Evolutionary conservation across 108 stramenopile genomes (phyloP), one percentile per base, ranked within the genome.

Genomic region (Conticribra guillardii): DNA sequence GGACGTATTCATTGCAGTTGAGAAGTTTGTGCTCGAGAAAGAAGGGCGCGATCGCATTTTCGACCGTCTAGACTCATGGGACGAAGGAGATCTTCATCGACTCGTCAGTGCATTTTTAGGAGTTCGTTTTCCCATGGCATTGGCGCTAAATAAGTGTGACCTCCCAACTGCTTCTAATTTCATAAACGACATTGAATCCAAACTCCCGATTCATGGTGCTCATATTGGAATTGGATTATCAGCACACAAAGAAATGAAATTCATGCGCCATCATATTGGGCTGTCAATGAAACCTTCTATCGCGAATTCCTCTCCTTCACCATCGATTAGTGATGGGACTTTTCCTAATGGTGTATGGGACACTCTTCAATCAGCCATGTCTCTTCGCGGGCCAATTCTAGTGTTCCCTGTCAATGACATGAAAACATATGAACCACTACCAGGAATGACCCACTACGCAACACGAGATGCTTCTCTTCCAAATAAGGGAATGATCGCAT

Each of bases 61-160:
- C 5, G 89, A 86, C n/a, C 46, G 69, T 21, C 60, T 95, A 5
- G 64, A 69, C 3, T 28, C 61, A 54, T 97, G 95, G 92, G 82
- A 87, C 22, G 80, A 84, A 69, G 87, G 75, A 2, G 95, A 97
- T 72, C 54, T 97, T 2, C 89, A 92, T 37, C 79, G 91, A 4
- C 61, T 95, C 23, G 91, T 95, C 3, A 85, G 83, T 27, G 75
- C 85, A 15, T 97, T 96, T 70, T 67, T 97, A 2, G 88, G 88
- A 15, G 66, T 85, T 22, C 81, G 96, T 27, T 96, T 97, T 65
- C 96, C 96, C 17, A 93, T 94, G 87, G 88, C 87, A 21, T 48
- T 97, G 0, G 90, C 91, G 4, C 64, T 96, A 41, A 97, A 97
- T 70, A 97, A 97, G 58, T 64, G 53, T 54, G 96, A 97, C 68